Base-by-base conservation (phyloP, 345 rosid species). In the Gynandropsis gynandra region DNA sequence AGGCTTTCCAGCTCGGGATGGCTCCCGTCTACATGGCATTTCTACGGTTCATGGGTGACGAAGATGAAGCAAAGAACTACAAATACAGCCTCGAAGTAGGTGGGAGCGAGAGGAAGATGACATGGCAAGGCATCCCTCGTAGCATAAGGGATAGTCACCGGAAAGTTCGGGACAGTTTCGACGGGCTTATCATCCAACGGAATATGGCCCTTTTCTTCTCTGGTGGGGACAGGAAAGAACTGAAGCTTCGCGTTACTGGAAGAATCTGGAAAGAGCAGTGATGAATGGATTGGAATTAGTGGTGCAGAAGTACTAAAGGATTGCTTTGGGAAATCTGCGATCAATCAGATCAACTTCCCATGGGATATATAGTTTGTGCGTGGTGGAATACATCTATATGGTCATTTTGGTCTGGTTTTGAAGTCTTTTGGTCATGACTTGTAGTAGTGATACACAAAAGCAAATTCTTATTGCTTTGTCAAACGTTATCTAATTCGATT, bases 21-120 rank as follows among this genome's bases (percentile, higher is more conserved):
- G 86, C 89, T 33, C 89, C 95, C 0, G 89, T 81, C 27, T 85
- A 79, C 69, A 81, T 79, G 43, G 89, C 89, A 50, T 85, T 81
- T 72, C 62, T 77, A 65, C 73, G 95, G 50, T 85, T 81, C 33
- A 85, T 77, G 89, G 95, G 89, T 5, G 82, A 81, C n/a, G 95
- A 84, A 55, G 66, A 74, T 10, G 89, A 74, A 61, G 89, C 95
- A 3, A 85, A 77, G 67, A 81, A 77, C 68, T 81, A 85, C 52
- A 77, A 76, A 62, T 85, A 85, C 69, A 77, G 86, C 48, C 95
- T 85, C 5, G 89, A 81, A 69, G 95, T 85, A n/a, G 83, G 95
- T 36, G 95, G 95, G 15, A 81, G 76, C 5, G 89, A 86, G 38
- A 75, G 89, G 74, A 81, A 81, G 73, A 56, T 79, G 83, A 70